Base-by-base conservation (phyloP, 2,329 filamentous ascomycete species). In the Diaporthe amygdali region DNA sequence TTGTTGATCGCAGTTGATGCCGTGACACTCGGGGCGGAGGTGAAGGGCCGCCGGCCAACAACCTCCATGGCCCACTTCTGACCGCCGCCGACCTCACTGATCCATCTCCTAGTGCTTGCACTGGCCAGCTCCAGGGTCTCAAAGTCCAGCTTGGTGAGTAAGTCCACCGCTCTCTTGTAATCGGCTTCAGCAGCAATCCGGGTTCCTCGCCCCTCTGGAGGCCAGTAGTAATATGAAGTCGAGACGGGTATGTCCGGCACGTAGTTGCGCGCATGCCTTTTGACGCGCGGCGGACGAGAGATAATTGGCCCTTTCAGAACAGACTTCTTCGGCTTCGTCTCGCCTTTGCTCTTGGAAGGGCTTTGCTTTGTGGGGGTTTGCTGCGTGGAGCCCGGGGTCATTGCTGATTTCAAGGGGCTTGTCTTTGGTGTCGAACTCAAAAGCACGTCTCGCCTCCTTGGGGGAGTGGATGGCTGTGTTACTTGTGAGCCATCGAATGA, bases 91-190 rank as follows among this genome's bases (percentile, higher is more conserved):
- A 92, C 89, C 76, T 96, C 93, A 17, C 86, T 86, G 52, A 91
- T 85, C 93, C 93, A 96, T 67, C 92, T 89, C 66, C 81, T 83
- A 2, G 93, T 94, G 76, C 92, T 94, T 39, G 85, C 84, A 2
- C 82, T 83, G 0, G 92, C 91, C 59, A 92, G 88, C 14, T 89
- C 87, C 4, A 90, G 80, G 10, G 87, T 92, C 1, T 89, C 86
- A 79, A 96, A 96, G 79, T 95, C 93, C 0, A 95, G 87, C 71
- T 92, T 89, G 6, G 95, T 85, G 0, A 96, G 84, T 12, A 94
- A 82, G 75, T 94, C 93, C 25, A 90, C 85, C 10, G 90, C 88
- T 14, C 92, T 88, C 73, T 90, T 90, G 81, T 94, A 95, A 61
- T 88, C 86, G 32, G 84, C 82, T 27, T 92, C 89, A 15, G 89